These are phyloP conservation scores for Oxyria digyna DNA, from an alignment of 148 eudicot species.

Conservation along the genomic window DNA sequence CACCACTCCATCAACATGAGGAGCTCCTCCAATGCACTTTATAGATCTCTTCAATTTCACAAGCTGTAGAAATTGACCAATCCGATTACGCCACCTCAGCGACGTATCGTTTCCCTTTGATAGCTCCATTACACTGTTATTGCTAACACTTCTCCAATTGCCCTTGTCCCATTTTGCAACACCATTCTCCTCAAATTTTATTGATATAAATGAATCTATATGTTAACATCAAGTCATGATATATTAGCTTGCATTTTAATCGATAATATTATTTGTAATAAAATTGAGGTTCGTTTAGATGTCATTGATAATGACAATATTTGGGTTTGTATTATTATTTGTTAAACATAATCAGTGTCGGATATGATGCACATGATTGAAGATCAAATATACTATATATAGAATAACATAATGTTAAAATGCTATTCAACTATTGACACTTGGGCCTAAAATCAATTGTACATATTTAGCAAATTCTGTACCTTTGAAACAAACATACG, in stretches of 20 bases:
- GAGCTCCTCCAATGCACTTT: neutral
- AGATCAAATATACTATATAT: neutral
- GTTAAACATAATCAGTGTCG: neutral
- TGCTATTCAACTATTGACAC: neutral
- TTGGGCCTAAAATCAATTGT: neutral
- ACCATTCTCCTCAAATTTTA: constrained; percentile 7
- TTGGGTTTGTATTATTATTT: too few relatives aligned
- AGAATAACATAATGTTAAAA: too few relatives aligned
- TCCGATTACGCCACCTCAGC: constrained; percentile 8
- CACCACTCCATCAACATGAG: neutral
- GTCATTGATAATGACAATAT: too few relatives aligned
- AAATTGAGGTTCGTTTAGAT: too few relatives aligned
- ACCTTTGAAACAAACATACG: neutral
- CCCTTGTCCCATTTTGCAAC: constrained; percentile 1
- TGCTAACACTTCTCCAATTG: neutral
- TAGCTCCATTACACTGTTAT: neutral
- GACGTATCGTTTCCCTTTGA: neutral
- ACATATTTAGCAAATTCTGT: neutral
- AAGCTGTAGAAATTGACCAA: neutral
- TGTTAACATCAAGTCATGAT: too few relatives aligned
- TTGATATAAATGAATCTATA: constrained; percentile 9
- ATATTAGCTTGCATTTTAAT: too few relatives aligned
- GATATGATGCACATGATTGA: neutral
- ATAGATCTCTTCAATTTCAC: neutral
- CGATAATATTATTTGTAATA: too few relatives aligned